Conservation (phyloP, 768 basidiomycete genomes). For the Kwoniella dendrophila region DNA sequence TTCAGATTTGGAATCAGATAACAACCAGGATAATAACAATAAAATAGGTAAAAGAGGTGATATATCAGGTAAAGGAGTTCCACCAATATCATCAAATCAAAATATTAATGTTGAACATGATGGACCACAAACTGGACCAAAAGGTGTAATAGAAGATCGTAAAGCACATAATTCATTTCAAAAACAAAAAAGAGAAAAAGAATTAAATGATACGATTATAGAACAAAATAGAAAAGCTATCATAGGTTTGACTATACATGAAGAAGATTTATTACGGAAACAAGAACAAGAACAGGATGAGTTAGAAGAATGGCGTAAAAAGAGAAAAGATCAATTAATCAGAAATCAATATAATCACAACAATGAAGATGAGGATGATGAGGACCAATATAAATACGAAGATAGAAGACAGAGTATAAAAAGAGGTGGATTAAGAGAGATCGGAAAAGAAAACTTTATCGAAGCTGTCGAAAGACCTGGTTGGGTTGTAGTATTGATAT, state of each 20-base stretch:
- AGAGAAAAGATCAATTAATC: constrained; percentile 25
- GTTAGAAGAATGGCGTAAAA: constrained; percentile 18
- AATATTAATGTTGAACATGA: constrained; percentile 13
- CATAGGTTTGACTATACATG: constrained; percentile 30
- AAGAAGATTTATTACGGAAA: constrained; percentile 31
- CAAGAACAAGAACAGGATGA: constrained; percentile 1
- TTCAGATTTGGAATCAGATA: constrained; percentile 11
- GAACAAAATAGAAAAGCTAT: constrained; percentile 26
- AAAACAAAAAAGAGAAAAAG: neutral
- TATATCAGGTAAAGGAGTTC: constrained; percentile 12
- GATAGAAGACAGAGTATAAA: constrained; percentile 2
- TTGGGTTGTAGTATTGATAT: constrained; percentile 51
- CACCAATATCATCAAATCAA: neutral
- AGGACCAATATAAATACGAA: constrained; percentile 1
- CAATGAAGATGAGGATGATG: constrained; percentile 12
- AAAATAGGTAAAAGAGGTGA: constrained; percentile 12
- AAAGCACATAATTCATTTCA: constrained; percentile 9
- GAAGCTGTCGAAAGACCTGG: constrained; percentile 49
- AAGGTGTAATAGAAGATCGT: constrained; percentile 44
- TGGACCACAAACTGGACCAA: constrained; percentile 38
- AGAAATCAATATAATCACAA: constrained; percentile 1
- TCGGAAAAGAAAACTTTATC: constrained; percentile 46
- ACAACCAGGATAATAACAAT: constrained; percentile 4
- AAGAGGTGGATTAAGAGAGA: constrained; percentile 42
- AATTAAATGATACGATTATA: neutral